Conservation (phyloP, 768 basidiomycete species). For the Trametes cinnabarina region DNA sequence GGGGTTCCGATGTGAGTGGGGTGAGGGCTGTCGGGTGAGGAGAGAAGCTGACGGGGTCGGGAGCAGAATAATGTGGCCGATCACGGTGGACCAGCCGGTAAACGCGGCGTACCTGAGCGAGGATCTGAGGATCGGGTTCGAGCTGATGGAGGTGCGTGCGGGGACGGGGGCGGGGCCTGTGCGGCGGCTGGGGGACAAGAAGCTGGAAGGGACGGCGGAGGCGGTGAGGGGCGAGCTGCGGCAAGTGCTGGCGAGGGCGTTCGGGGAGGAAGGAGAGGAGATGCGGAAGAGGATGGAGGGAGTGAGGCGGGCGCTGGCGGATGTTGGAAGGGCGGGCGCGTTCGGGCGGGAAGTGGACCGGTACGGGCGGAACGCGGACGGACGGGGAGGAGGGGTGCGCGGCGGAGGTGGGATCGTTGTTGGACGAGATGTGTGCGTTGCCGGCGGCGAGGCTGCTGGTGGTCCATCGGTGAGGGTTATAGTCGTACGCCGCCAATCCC, state of each 20-base stretch:
- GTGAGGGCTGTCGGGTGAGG: not conserved
- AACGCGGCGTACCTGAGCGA: slow-evolving; percentile 23
- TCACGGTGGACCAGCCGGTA: slow-evolving; percentile 20
- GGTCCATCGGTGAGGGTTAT: too few species aligned
- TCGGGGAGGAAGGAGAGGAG: slow-evolving; percentile 26
- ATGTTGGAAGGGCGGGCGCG: too few species aligned
- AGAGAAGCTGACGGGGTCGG: too few species aligned
- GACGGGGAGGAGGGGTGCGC: too few species aligned
- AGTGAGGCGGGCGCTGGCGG: too few species aligned
- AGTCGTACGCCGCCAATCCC: too few species aligned
- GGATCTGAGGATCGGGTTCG: slow-evolving; percentile 26
- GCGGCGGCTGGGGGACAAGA: slow-evolving; percentile 5
- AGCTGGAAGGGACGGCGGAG: slow-evolving; percentile 23
- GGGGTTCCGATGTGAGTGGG: slow-evolving; percentile 22
- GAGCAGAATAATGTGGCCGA: slow-evolving; percentile 29
- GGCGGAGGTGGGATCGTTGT: too few species aligned
- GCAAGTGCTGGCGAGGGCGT: slow-evolving; percentile 20
- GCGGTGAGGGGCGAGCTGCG: slow-evolving; percentile 21
- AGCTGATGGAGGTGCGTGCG: slow-evolving; percentile 25
- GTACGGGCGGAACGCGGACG: too few species aligned
- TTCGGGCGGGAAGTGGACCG: too few species aligned
- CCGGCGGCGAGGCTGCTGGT: too few species aligned
- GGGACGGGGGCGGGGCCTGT: slow-evolving; percentile 9
- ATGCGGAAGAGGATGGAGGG: slow-evolving; percentile 15
- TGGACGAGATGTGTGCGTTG: too few species aligned